Base-by-base conservation (phyloP, 495 filamentous ascomycete genomes). In the Aspergillus conjunctus region DNA sequence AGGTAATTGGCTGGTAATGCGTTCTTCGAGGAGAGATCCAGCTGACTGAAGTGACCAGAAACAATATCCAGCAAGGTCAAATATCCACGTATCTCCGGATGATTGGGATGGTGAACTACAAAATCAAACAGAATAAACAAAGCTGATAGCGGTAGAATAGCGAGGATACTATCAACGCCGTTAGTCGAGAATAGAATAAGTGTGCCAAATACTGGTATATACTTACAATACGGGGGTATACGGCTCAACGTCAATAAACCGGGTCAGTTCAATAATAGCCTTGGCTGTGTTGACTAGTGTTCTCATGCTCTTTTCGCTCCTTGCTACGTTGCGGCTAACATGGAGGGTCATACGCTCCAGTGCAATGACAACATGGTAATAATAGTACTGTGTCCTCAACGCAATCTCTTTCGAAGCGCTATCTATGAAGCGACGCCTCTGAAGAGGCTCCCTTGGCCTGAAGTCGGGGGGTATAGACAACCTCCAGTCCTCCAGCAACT, bases 81-180 rank as follows among this genome's bases (percentile, higher is more conserved):
- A 53, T 71, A 67, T 1, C 55, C 61, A 21, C 45, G 56, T 4
- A 69, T 73, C n/a, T 68, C 66, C 10, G 65, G 55, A 43, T 71
- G 60, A 26, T 49, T 56, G 20, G 72, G 72, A 45, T 74, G 65
- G 45, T 72, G 67, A 26, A 74, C 52, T 7, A 74, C 65, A 32
- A 73, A 60, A 32, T 74, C 72, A 45, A 74, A 74, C 18, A 74
- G 55, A 41, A 71, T 67, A 32, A 74, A 73, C n/a, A 74, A 56
- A n/a, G 72, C 66, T 1, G 69, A 60, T 7, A 74, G 56, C 26
- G 72, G 70, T 4, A 71, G 61, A 7, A 58, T 54, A 21, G 62
- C 63, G 15, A 64, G 53, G 14, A 64, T 54, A n/a, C 54, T 65
- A 14, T 22, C 17, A 41, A 4, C 6, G 12, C 7, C 15, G 37